A percentile compares a stretch with the other conserved stretches of the same genome.
phyloP scores from a whole-genome alignment of 2,329 filamentous ascomycete genomes.

The Zasmidium angulare region DNA sequence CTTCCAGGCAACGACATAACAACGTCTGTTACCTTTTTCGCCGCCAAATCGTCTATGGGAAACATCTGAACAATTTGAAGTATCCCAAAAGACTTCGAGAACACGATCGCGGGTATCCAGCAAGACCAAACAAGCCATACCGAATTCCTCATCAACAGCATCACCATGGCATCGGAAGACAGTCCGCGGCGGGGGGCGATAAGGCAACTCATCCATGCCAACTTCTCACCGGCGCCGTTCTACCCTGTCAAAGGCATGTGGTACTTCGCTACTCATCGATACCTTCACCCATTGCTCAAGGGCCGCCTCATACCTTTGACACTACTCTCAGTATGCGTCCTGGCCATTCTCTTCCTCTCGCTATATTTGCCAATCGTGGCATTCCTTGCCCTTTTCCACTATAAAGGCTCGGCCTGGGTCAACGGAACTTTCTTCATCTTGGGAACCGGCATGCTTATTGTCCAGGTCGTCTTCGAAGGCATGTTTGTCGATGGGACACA shows the following conservation, averaged over 20 bases:
- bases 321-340: constrained; percentile 78
- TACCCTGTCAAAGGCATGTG: constrained; percentile 62
- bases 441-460: constrained; percentile 61
- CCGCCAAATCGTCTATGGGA: too few relatives aligned
- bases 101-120: too few relatives aligned
- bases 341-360: constrained; percentile 83
- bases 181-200: constrained; percentile 5
- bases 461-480: constrained; percentile 56
- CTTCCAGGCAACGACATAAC: background rate
- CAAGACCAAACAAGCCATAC: too few relatives aligned
- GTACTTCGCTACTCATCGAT: constrained; percentile 75
- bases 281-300: constrained; percentile 78
- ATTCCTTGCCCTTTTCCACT: constrained; percentile 86
- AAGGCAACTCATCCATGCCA: constrained; percentile 28
- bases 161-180: constrained; percentile 8
- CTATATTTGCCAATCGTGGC: constrained; percentile 86
- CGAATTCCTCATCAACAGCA: too few relatives aligned
- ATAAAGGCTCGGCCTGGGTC: constrained; percentile 73
- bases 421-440: constrained; percentile 85
- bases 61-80: background rate
- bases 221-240: constrained; percentile 36
- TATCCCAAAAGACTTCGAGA: too few relatives aligned
- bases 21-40: too few relatives aligned
- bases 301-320: constrained; percentile 77
- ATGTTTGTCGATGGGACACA: constrained; percentile 68